A percentile compares a stretch with the other conserved stretches of the same genome.
These are phyloP conservation scores for Aspergillus terreus DNA, from an alignment of 2,329 filamentous ascomycete species.

Conservation along the genomic window DNA sequence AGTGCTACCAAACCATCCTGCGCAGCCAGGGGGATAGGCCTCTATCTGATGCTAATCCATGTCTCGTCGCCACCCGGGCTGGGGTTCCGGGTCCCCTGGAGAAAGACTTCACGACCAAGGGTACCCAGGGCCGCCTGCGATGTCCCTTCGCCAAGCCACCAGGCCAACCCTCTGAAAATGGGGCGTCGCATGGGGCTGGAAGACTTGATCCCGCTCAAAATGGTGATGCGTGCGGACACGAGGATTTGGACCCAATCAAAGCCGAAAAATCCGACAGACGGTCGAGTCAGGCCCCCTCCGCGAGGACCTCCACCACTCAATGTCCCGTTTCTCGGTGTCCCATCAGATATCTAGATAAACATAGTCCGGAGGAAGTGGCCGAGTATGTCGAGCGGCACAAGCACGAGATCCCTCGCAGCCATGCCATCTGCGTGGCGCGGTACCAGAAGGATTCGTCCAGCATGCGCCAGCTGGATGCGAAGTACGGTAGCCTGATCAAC, in stretches of 20 bases:
- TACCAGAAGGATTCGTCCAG: conserved; percentile 85
- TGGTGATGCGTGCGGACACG: conserved; percentile 47
- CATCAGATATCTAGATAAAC: conserved; percentile 87
- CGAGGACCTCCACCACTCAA: conserved; percentile 54
- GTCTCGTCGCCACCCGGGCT: conserved; percentile 44
- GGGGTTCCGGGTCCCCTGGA: conserved; percentile 68
- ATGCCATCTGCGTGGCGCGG: conserved; percentile 84
- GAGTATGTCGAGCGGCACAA: conserved; percentile 94
- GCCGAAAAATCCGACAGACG: conserved; percentile 43
- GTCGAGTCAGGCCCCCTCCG: conserved; percentile 39
- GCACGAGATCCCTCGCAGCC: conserved; percentile 87
- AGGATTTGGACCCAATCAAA: conserved; percentile 57
- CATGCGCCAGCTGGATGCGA: conserved; percentile 84
- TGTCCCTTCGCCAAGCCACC: conserved; percentile 70
- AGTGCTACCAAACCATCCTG: conserved; percentile 37
- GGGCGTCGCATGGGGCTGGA: conserved; percentile 35
- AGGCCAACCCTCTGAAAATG: conserved; percentile 37
- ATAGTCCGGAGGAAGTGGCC: conserved; percentile 88
- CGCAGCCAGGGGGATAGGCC: conserved; percentile 26
- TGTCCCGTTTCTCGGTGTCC: conserved; percentile 73
- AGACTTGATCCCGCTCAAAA: conserved; percentile 38
- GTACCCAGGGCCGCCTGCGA: conserved; percentile 71
- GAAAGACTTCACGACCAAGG: conserved; percentile 84
- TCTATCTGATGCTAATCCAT: conserved; percentile 33
- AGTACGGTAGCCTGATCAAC: conserved; percentile 85